Evolutionary conservation across 805 yeast genomes (phyloP), one percentile per base, ranked within the genome.

Genomic region (Pichia paraexigua): DNA sequence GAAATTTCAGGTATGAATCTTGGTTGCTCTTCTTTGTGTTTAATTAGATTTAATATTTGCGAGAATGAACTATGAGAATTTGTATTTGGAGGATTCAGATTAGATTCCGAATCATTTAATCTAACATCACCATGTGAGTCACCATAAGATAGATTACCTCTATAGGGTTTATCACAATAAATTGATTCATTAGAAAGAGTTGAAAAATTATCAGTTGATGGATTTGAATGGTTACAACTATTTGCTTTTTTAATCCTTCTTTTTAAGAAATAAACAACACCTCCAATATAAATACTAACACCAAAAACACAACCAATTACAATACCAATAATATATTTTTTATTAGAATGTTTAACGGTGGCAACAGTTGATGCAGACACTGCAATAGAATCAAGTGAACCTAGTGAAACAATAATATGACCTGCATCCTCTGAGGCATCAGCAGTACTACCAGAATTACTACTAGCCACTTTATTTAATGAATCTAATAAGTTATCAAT

Each of bases 281-380:
- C 58, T 30, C 48, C 50, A 18, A 54, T 30, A 64, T 87, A 86
- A 11, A 79, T 70, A 9, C 78, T 71, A 45, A 87, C 83, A 50
- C 97, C 97, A 15, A 79, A 80, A 30, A 87, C 82, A 8, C 95
- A 82, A 45, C 97, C 97, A 41, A 88, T 75, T 15, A 92, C 83
- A 49, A 90, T 78, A 39, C 95, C 96, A 25, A 86, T 83, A 24
- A 87, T 75, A 55, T 75, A 75, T 8, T 60, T 57, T 5, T 60
- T 65, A 24, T 47, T 59, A 25, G 48, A 54, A 46, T 47, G 53
- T 17, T 20, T 44, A 30, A 17, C 41, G 17, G 48, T 22, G 24
- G 46, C 45, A 8, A 54, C 41, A 39, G 51, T 25, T 25, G 56
- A 45, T 12, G 59, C 54, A 5, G 60, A 50, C 32, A 51, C 41